These are phyloP conservation scores for Phytophthora litchii DNA, from an alignment of 352 stramenopile genomes.

Conservation along the genomic window DNA sequence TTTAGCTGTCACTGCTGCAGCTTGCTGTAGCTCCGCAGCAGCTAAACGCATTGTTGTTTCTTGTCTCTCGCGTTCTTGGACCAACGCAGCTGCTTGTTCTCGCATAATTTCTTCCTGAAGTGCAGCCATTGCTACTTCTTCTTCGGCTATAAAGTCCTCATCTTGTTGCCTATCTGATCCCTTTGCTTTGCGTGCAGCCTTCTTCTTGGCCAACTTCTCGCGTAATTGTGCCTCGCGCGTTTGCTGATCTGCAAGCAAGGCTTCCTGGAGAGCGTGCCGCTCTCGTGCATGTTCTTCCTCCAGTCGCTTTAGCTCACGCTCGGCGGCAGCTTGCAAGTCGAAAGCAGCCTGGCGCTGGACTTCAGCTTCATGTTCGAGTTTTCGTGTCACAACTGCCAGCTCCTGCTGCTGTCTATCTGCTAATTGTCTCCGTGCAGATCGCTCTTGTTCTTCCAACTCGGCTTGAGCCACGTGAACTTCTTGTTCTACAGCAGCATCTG, in stretches of 20 bases:
- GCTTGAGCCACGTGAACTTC: conserved; percentile 13
- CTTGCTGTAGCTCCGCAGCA: conserved; percentile 36
- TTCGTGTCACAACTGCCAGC: conserved; percentile 12
- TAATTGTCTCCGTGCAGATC: conserved; percentile 21
- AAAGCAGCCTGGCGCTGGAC: conserved; percentile 20
- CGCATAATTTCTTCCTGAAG: conserved; percentile 37
- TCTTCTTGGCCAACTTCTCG: conserved; percentile 53
- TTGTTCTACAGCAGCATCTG: conserved; percentile 7
- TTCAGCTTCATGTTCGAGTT: conserved; percentile 42
- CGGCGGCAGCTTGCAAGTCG: conserved; percentile 28
- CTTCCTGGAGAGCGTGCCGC: conserved; percentile 33
- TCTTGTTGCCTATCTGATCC: conserved; percentile 37
- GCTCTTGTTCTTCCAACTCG: conserved; percentile 32
- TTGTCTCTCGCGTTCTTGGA: conserved; percentile 52
- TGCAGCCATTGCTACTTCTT: conserved; percentile 28
- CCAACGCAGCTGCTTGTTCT: conserved; percentile 32
- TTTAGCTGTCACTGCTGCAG: conserved; percentile 36
- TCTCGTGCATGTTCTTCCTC: conserved; percentile 54
- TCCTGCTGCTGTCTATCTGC: conserved; percentile 38
- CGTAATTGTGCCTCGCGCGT: conserved; percentile 50
- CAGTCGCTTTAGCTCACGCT: conserved; percentile 50
- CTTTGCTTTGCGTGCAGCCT: conserved; percentile 24
- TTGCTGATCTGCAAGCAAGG: conserved; percentile 38
- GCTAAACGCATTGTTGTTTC: conserved; percentile 44
- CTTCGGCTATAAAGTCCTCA: conserved; percentile 21